Evolutionary conservation across 2,329 filamentous ascomycete species (phyloP).

Genomic region (Clarireedia hainanense): DNA sequence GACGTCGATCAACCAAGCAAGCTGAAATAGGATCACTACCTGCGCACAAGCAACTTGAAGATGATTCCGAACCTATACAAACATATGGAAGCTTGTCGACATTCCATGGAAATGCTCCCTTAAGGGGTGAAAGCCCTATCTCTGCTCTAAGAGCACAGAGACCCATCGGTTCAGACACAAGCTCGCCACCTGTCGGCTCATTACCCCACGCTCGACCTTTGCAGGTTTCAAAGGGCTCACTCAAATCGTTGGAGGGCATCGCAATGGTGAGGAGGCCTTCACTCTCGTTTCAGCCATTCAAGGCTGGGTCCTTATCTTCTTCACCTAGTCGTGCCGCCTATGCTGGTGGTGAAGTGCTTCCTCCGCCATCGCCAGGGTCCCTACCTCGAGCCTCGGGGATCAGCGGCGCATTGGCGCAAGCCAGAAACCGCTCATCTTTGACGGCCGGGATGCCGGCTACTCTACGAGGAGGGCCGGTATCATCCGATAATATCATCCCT

Average conservation of each 20-base stretch:
- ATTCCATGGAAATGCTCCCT: constrained; percentile 74
- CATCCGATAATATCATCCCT: constrained; percentile 53
- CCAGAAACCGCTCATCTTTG: constrained; percentile 63
- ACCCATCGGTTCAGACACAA: constrained; percentile 51
- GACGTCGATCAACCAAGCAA: constrained; percentile 29
- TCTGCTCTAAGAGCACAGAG: constrained; percentile 69
- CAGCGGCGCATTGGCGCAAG: constrained; percentile 44
- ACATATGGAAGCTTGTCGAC: constrained; percentile 87
- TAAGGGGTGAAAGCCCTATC: constrained; percentile 75
- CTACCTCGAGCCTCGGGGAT: constrained; percentile 40
- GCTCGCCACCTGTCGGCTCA: constrained; percentile 47
- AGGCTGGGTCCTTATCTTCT: constrained; percentile 87
- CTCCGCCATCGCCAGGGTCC: constrained; percentile 49
- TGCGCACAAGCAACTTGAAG: constrained; percentile 43
- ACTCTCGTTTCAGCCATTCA: constrained; percentile 91
- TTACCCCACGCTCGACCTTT: constrained; percentile 30
- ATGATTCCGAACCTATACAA: constrained; percentile 57
- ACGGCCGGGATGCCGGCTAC: constrained; percentile 70
- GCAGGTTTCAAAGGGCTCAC: constrained; percentile 26
- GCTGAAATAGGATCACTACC: constrained; percentile 69
- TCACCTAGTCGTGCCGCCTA: constrained; percentile 53
- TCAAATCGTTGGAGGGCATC: constrained; percentile 41
- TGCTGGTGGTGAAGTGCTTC: constrained; percentile 18
- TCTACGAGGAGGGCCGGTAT: constrained; percentile 55
- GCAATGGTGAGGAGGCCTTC: constrained; percentile 62